Evolutionary conservation across 2,329 filamentous ascomycete species (phyloP).

Genomic region (Phialophora verrucosa): DNA sequence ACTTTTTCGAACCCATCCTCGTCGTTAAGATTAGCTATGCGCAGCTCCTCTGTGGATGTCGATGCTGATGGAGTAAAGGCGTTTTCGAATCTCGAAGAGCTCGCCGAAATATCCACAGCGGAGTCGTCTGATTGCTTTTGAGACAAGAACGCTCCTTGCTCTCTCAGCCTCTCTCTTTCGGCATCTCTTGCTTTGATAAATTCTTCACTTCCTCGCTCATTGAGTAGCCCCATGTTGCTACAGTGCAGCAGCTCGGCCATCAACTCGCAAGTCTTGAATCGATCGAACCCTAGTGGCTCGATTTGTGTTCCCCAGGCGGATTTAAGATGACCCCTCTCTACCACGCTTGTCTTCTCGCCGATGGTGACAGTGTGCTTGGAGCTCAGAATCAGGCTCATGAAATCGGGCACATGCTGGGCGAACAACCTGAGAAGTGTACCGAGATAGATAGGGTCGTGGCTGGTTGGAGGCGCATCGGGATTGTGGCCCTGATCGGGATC

Average conservation of each 20-base stretch:
- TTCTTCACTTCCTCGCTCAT: slow-evolving; percentile 87
- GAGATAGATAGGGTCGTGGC: slow-evolving; percentile 91
- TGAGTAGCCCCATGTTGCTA: slow-evolving; percentile 96
- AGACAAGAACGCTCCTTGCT: slow-evolving; percentile 71
- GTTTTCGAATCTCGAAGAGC: slow-evolving; percentile 49
- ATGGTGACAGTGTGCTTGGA: slow-evolving; percentile 64
- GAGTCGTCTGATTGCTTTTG: slow-evolving; percentile 54
- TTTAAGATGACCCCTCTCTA: slow-evolving; percentile 74
- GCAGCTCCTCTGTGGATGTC: slow-evolving; percentile 67
- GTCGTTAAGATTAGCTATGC: slow-evolving; percentile 79
- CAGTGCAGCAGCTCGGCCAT: slow-evolving; percentile 98
- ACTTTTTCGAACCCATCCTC: slow-evolving; percentile 96
- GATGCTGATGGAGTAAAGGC: slow-evolving; percentile 48
- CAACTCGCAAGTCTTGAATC: slow-evolving; percentile 98
- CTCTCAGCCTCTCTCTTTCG: slow-evolving; percentile 79
- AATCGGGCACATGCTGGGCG: slow-evolving; percentile 87
- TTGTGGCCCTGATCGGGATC: slow-evolving; percentile 88
- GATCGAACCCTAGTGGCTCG: slow-evolving; percentile 92
- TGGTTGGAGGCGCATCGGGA: slow-evolving; percentile 77
- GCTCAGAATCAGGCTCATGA: slow-evolving; percentile 88
- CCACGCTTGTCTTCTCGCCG: slow-evolving; percentile 62
- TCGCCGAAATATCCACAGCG: slow-evolving; percentile 62
- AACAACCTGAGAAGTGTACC: slow-evolving; percentile 88
- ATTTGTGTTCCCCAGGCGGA: slow-evolving; percentile 91
- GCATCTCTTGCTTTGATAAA: slow-evolving; percentile 79